A percentile compares a stretch with the other conserved stretches of the same genome.
These are phyloP conservation scores for Secale cereale DNA, from an alignment of 176 grass and related monocot genomes.

Conservation along the genomic window DNA sequence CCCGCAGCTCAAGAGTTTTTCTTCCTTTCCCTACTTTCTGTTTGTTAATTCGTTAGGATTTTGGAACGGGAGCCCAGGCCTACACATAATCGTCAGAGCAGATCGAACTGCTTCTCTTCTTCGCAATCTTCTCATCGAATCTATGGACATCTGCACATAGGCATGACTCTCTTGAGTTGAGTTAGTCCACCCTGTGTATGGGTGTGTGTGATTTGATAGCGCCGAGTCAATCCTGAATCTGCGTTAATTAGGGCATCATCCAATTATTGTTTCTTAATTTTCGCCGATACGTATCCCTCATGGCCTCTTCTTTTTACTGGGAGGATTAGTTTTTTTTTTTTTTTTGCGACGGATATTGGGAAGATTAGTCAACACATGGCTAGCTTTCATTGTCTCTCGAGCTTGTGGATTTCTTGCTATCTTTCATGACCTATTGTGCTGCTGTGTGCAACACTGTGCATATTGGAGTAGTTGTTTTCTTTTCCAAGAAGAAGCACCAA, in stretches of 20 bases:
- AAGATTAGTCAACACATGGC: not conserved
- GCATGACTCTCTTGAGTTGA: not conserved
- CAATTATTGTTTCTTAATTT: not conserved
- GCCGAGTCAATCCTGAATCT: not conserved
- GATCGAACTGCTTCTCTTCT: not conserved
- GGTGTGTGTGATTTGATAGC: not conserved
- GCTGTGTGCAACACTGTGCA: not conserved
- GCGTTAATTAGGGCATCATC: not conserved
- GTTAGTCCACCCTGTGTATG: not conserved
- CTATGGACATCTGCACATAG: not conserved
- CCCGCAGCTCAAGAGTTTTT: not conserved
- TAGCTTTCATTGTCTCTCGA: constrained; percentile 24
- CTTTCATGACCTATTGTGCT: not conserved
- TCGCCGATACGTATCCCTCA: not conserved
- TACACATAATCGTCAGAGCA: not conserved
- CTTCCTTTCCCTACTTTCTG: not conserved
- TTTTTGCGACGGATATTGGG: no score
- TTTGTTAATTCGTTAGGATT: not conserved
- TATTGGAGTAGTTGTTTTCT: not conserved
- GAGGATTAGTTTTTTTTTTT: not conserved
- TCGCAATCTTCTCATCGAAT: constrained; percentile 22
- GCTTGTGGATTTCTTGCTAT: not conserved
- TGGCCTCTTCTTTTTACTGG: not conserved
- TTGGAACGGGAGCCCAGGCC: not conserved
- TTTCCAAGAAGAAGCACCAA: not conserved